A percentile compares a stretch with the other conserved stretches of the same genome.
Evolutionary conservation across 108 stramenopile species (phyloP).

Genomic region (Pseudonitzschia pungens): DNA sequence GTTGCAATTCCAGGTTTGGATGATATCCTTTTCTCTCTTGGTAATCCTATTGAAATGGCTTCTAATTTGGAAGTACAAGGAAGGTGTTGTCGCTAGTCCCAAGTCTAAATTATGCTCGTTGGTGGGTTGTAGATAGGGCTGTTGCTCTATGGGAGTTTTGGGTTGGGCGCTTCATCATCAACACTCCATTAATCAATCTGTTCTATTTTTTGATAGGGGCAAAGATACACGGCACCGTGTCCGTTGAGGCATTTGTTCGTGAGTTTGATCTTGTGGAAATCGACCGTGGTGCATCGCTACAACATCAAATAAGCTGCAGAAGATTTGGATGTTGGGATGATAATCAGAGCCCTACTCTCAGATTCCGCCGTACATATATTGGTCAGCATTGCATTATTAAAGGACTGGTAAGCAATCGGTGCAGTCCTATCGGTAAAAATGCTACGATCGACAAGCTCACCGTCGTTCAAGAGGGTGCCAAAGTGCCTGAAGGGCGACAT

Average conservation of each 20-base stretch:
- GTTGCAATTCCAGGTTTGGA: neutral
- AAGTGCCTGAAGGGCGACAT: neutral
- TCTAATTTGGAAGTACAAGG: constrained; percentile 13
- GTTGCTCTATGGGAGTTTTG: no score
- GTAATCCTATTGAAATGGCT: constrained; percentile 11
- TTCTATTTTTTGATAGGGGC: constrained; percentile 18
- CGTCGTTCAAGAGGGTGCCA: constrained; percentile 1
- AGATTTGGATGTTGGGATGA: constrained; percentile 14
- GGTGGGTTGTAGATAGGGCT: constrained; percentile 8
- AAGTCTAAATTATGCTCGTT: neutral
- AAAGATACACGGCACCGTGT: neutral
- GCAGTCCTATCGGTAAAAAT: neutral
- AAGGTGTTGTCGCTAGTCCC: neutral
- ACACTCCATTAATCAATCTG: constrained; percentile 9
- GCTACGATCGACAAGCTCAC: neutral
- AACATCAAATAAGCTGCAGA: neutral
- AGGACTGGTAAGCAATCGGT: neutral
- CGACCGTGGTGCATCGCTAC: neutral
- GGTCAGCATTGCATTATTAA: neutral
- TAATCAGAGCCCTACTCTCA: constrained; percentile 1
- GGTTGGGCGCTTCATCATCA: constrained; percentile 6
- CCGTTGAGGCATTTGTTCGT: neutral
- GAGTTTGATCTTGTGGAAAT: constrained; percentile 15
- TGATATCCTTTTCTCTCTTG: constrained; percentile 6
- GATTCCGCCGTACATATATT: neutral